Base-by-base conservation (phyloP, 371 early-diverging fungal species). In the Capniomyces stellatus region DNA sequence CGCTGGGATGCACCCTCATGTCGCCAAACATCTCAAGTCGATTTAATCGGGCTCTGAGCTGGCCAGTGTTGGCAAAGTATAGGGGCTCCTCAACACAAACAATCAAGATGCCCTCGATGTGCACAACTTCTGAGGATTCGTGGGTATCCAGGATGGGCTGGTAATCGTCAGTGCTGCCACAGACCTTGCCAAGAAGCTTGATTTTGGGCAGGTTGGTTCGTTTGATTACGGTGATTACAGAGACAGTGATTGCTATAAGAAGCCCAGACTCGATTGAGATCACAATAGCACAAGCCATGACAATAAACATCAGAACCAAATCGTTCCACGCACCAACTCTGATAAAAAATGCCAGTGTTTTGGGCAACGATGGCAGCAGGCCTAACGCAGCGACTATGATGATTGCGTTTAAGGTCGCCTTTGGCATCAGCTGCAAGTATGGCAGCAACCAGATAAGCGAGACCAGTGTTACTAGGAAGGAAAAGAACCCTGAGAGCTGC, bases 1-100 rank as follows among this genome's bases (percentile, higher is more conserved):
- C 90, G 6, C 75, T 80, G 12, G 95, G 95, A 67, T 94, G 93
- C 27, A 86, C 85, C 13, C 82, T 76, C 73, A 89, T 75, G 55
- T 86, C 87, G 29, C 96, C 95, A 71, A 85, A 87, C 58, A 81
- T 74, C 60, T 94, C 96, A 41, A 91, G 66, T 28, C 96, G 81
- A 43, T 86, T 78, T 44, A 96, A 71, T 27, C 93, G 76, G 47
- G 93, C 93, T 63, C 86, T 85, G 51, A 96, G 69, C 71, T 92
- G 89, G 1, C 92, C 92, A 43, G 86, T 81, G 62, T 95, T 95
- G 42, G 92, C 93, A 73, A 95, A 95, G 62, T 83, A 90, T 25
- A 95, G 66, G 0, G 83, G 78, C 57, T 95, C 96, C 53, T 91
- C 88, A 27, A 95, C 75, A 47, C 82, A 75, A 53, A 95, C 79